Percentiles rank a stretch among this genome's conserved stretches.
These are phyloP conservation scores for Candida railenensis DNA, from an alignment of 805 yeast species.

Conservation along the genomic window DNA sequence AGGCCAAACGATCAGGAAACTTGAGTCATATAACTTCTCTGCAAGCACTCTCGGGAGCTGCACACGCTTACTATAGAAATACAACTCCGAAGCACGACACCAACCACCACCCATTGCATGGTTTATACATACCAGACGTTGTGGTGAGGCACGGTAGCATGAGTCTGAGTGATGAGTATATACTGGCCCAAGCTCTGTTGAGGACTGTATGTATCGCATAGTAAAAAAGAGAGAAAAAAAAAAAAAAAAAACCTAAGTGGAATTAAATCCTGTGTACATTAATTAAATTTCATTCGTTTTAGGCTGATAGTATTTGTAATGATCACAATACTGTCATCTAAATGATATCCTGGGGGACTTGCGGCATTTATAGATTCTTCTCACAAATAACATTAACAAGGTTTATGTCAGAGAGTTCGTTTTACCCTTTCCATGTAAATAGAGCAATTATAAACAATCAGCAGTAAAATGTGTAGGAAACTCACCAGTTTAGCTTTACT, in stretches of 20 bases:
- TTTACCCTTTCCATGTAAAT: not conserved
- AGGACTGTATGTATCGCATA: slow-evolving; percentile 1
- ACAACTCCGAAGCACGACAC: not conserved
- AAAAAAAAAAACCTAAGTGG: too few species aligned
- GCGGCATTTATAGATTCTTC: too few species aligned
- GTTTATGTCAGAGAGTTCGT: not conserved
- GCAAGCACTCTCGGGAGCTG: slow-evolving; percentile 3
- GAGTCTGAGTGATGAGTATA: slow-evolving; percentile 5
- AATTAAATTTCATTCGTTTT: not conserved
- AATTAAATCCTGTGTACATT: not conserved
- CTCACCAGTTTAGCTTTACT: too few species aligned
- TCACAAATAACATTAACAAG: not conserved
- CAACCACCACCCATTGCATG: not conserved
- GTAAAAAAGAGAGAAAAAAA: not conserved
- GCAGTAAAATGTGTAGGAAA: too few species aligned
- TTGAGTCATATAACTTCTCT: slow-evolving; percentile 2
- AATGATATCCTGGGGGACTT: too few species aligned
- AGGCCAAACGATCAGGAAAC: slow-evolving; percentile 3
- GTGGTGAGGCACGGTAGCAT: slow-evolving; percentile 1
- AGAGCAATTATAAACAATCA: too few species aligned
- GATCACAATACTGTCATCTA: too few species aligned
- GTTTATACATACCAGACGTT: slow-evolving; percentile 1
- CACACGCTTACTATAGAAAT: not conserved
- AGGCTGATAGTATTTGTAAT: too few species aligned
- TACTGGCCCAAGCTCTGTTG: slow-evolving; percentile 4